Conservation (phyloP, 345 rosid species). For the Melaleuca quinquenervia region DNA sequence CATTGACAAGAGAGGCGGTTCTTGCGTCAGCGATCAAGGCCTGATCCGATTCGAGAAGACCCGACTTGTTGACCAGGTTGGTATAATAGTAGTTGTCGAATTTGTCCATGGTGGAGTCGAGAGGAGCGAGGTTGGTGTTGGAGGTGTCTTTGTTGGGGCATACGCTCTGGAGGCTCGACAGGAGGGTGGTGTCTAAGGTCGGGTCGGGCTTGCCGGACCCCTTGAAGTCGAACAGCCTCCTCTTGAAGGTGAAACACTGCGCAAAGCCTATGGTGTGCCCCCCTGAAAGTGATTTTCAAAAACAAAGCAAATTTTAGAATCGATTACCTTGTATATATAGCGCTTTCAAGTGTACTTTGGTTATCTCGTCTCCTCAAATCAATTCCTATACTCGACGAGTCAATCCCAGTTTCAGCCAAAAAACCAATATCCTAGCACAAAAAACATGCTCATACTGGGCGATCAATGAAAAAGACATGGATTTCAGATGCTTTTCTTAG, state of each 20-base stretch:
- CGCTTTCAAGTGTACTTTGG: not conserved
- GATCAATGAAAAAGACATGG: not conserved
- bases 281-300: conserved; percentile 21
- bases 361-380: not conserved
- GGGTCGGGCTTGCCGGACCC: conserved; percentile 81
- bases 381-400: not conserved
- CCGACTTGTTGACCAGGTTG: conserved; percentile 37
- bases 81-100: conserved; percentile 69
- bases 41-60: conserved; percentile 72
- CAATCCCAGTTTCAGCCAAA: not conserved
- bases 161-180: conserved; percentile 20
- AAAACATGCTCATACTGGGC: too few species aligned
- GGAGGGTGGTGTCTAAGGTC: conserved; percentile 27
- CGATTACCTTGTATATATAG: not conserved
- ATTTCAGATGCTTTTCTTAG: not conserved
- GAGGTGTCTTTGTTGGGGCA: conserved; percentile 61
- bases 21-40: conserved; percentile 36
- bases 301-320: not conserved
- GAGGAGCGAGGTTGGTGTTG: conserved; percentile 51
- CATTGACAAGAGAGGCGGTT: conserved; percentile 38
- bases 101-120: conserved; percentile 29
- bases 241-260: conserved; percentile 76
- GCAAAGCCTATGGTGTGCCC: conserved; percentile 92
- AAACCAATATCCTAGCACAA: not conserved
- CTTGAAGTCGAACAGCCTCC: conserved; percentile 56